Conservation (phyloP, 768 basidiomycete genomes). For the Hypholoma sublateritium region DNA sequence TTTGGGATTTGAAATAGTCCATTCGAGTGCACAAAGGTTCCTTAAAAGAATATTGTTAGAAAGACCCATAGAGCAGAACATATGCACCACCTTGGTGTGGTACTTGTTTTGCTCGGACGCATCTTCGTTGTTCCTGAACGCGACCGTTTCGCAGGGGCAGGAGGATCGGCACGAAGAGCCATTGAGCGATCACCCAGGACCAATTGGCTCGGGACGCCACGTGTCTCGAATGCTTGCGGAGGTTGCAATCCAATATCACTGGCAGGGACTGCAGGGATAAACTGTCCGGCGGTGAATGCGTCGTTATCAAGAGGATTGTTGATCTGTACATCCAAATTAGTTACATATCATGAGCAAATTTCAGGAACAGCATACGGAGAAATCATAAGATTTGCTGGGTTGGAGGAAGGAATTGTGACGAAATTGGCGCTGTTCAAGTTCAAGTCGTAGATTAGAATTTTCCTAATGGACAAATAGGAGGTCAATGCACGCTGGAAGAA, state of each 20-base stretch:
- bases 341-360: not conserved
- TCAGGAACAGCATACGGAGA: not conserved
- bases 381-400: not conserved
- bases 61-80: not conserved
- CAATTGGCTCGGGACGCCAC: not conserved
- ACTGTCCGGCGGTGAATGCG: not conserved
- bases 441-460: not conserved
- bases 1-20: constrained; percentile 6
- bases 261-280: not conserved
- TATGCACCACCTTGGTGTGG: not conserved
- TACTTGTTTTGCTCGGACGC: constrained; percentile 2
- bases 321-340: not conserved
- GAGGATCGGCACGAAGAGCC: not conserved
- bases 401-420: not conserved
- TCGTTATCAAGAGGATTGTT: not conserved
- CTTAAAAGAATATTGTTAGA: not conserved
- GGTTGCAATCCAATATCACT: not conserved
- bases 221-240: not conserved
- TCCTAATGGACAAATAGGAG: not conserved
- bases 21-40: constrained; percentile 5
- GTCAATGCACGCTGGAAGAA: too few species aligned
- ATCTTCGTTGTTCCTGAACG: constrained; percentile 1
- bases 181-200: too few species aligned
- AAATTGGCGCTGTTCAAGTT: not conserved
- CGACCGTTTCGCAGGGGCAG: not conserved